Evolutionary conservation across 1,284 basidiomycete genomes (phyloP).

Genomic region (Leccinum fallax): DNA sequence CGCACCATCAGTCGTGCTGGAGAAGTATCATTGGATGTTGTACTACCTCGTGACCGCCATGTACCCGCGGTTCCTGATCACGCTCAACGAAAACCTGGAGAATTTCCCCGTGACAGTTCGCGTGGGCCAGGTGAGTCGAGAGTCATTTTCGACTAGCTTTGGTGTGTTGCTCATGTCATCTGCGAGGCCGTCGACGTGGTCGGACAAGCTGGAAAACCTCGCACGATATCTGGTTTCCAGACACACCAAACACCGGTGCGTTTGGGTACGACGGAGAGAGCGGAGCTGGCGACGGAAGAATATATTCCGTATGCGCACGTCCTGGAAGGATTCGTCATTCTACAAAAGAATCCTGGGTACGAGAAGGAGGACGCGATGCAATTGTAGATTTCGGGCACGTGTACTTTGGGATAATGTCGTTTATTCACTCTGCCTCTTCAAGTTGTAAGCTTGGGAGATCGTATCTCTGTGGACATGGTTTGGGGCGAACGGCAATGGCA

Average conservation of each 20-base stretch:
- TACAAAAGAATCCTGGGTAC: slow-evolving; percentile 87
- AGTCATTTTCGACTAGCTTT: background rate
- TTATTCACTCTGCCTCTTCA: background rate
- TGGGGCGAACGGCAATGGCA: no score
- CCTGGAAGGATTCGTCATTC: slow-evolving; percentile 87
- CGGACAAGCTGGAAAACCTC: slow-evolving; percentile 88
- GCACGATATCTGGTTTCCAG: slow-evolving; percentile 94
- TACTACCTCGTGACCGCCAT: slow-evolving; percentile 95
- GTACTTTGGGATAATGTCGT: slow-evolving; percentile 8
- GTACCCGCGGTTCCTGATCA: slow-evolving; percentile 99
- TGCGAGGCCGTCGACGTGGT: slow-evolving; percentile 83
- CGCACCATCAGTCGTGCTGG: slow-evolving; percentile 72
- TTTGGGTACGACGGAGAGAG: slow-evolving; percentile 90
- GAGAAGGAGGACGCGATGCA: slow-evolving; percentile 85
- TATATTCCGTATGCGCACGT: slow-evolving; percentile 90
- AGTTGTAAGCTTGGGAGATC: background rate
- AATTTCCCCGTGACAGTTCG: slow-evolving; percentile 89
- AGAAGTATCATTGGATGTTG: slow-evolving; percentile 98
- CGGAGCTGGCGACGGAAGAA: slow-evolving; percentile 96
- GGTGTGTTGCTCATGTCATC: slow-evolving; percentile 3
- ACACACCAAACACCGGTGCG: slow-evolving; percentile 97
- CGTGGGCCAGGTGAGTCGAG: slow-evolving; percentile 78
- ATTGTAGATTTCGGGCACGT: slow-evolving; percentile 41
- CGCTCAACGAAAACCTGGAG: slow-evolving; percentile 89
- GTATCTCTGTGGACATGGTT: background rate